Percentiles rank a stretch among this genome's conserved stretches.
Conservation (phyloP, 805 yeast genomes). For the Saccharomycopsis sp. region DNA sequence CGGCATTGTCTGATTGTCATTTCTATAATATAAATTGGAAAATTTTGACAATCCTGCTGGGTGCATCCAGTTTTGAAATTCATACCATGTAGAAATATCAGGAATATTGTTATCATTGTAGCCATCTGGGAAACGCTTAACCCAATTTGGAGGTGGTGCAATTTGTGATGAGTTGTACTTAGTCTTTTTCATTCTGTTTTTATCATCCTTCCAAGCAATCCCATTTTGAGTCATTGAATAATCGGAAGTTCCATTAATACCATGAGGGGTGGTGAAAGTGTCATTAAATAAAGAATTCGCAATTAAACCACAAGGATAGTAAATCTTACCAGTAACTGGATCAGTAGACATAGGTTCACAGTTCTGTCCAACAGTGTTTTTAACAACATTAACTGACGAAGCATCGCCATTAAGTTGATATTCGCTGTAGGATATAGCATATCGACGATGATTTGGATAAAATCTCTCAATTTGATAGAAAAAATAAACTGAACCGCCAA, state of each 20-base stretch:
- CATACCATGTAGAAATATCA: slow-evolving; percentile 68
- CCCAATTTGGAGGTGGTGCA: slow-evolving; percentile 96
- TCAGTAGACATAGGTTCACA: slow-evolving; percentile 60
- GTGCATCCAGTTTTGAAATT: slow-evolving; percentile 96
- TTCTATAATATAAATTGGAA: slow-evolving; percentile 73
- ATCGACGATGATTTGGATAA: slow-evolving; percentile 91
- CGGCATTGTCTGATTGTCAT: slow-evolving; percentile 46
- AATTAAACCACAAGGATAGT: slow-evolving; percentile 92
- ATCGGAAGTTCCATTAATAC: slow-evolving; percentile 29
- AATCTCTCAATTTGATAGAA: slow-evolving; percentile 87
- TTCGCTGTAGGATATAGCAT: slow-evolving; percentile 78
- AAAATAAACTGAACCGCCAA: slow-evolving; percentile 64
- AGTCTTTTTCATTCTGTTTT: slow-evolving; percentile 65
- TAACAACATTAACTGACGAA: slow-evolving; percentile 43
- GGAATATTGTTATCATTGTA: slow-evolving; percentile 80
- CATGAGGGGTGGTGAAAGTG: slow-evolving; percentile 51
- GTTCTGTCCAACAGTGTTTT: slow-evolving; percentile 37
- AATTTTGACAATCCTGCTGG: slow-evolving; percentile 91
- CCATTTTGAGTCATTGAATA: slow-evolving; percentile 41
- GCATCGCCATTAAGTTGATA: slow-evolving; percentile 76
- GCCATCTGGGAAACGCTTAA: slow-evolving; percentile 70
- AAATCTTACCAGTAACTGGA: slow-evolving; percentile 44
- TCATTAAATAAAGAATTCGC: slow-evolving; percentile 93
- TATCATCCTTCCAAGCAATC: slow-evolving; percentile 84
- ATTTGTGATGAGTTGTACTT: slow-evolving; percentile 58